phyloP scores from a whole-genome alignment of 1,284 basidiomycete species.

The Melampsora larici-populina region DNA sequence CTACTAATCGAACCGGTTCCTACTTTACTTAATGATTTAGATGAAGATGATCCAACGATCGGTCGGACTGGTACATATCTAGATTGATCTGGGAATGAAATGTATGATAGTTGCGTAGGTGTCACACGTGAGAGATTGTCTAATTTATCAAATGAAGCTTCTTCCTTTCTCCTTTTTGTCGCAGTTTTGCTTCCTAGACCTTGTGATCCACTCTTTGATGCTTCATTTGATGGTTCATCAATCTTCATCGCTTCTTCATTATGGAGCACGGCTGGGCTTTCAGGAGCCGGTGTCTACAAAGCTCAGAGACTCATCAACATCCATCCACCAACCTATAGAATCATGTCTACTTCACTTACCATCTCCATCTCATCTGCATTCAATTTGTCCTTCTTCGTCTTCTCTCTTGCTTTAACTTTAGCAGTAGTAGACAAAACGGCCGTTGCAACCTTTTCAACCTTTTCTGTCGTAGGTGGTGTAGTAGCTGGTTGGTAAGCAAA shows the following conservation, averaged over 20 bases:
- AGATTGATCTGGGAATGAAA: constrained; percentile 73
- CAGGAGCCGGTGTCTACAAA: constrained; percentile 39
- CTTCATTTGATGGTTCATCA: constrained; percentile 41
- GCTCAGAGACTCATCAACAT: background rate
- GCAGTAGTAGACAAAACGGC: constrained; percentile 93
- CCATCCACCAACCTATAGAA: background rate
- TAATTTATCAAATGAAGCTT: constrained; percentile 72
- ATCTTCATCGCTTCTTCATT: constrained; percentile 42
- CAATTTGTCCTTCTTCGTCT: constrained; percentile 68
- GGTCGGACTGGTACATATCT: constrained; percentile 88
- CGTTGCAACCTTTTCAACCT: constrained; percentile 80
- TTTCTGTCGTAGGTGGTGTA: constrained; percentile 84
- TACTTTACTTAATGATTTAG: constrained; percentile 8
- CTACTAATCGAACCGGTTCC: constrained; percentile 1
- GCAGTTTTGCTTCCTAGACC: constrained; percentile 16
- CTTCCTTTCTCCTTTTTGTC: constrained; percentile 62
- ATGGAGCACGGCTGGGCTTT: constrained; percentile 27
- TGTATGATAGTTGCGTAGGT: constrained; percentile 77
- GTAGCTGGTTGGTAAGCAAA: constrained; percentile 82
- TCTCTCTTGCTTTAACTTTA: constrained; percentile 85
- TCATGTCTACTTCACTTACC: constrained; percentile 58
- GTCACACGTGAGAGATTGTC: constrained; percentile 90
- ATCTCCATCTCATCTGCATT: constrained; percentile 70
- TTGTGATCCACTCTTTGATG: constrained; percentile 34
- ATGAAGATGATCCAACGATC: constrained; percentile 59